Conservation (phyloP, 768 basidiomycete species). For the Inosperma sp. region DNA sequence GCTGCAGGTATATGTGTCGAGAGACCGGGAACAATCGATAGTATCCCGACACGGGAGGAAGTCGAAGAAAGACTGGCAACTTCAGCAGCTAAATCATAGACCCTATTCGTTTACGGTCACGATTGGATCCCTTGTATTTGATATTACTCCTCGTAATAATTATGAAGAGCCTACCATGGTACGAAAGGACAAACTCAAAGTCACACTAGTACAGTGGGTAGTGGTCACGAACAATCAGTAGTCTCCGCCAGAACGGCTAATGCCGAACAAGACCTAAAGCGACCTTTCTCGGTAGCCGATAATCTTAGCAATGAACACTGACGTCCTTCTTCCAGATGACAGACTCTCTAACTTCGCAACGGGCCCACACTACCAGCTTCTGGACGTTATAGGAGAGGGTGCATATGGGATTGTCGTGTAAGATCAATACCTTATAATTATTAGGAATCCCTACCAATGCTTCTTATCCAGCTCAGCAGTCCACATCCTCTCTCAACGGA, state of each 20-base stretch:
- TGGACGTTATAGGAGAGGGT: slow-evolving; percentile 90
- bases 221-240: too few species aligned
- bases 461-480: slow-evolving; percentile 56
- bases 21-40: slow-evolving; percentile 52
- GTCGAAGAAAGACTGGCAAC: slow-evolving; percentile 33
- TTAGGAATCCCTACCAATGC: slow-evolving; percentile 15
- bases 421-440: slow-evolving; percentile 14
- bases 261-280: slow-evolving; percentile 2
- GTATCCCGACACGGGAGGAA: slow-evolving; percentile 42
- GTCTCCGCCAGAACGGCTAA: too few species aligned
- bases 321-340: slow-evolving; percentile 23
- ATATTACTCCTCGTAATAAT: too few species aligned
- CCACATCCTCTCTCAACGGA: slow-evolving; percentile 70
- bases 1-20: slow-evolving; percentile 62
- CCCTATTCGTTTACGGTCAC: too few species aligned
- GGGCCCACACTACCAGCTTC: slow-evolving; percentile 58
- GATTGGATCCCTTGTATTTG: too few species aligned
- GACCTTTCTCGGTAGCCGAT: slow-evolving; percentile 9
- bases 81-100: not conserved
- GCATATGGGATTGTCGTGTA: slow-evolving; percentile 89
- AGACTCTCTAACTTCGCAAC: slow-evolving; percentile 42
- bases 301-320: slow-evolving; percentile 12
- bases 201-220: too few species aligned
- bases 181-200: too few species aligned
- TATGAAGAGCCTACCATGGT: too few species aligned